Evolutionary conservation across 192 early-diverging fungal genomes (phyloP).

Genomic region (Phycomyces blakesleeanus): DNA sequence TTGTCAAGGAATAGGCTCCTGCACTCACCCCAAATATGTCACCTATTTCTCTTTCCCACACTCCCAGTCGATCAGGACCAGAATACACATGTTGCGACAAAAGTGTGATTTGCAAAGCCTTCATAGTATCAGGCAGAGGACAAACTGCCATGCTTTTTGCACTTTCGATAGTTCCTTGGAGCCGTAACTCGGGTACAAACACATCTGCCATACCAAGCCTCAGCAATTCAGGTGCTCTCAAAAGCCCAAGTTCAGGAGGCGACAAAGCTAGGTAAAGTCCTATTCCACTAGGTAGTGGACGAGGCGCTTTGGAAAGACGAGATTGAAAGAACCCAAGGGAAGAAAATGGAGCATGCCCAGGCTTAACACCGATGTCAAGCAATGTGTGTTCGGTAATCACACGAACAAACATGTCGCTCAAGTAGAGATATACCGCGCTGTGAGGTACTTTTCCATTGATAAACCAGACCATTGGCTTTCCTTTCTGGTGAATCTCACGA

Average conservation of each 20-base stretch:
- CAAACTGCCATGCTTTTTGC: conserved; percentile 41
- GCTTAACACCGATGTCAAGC: conserved; percentile 5
- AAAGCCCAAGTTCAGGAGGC: conserved; percentile 28
- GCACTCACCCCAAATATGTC: conserved; percentile 39
- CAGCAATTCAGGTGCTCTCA: conserved; percentile 46
- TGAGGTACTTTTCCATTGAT: conserved; percentile 39
- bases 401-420: conserved; percentile 30
- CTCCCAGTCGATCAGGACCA: conserved; percentile 45
- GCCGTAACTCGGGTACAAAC: conserved; percentile 42
- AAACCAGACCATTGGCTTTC: conserved; percentile 30
- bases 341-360: conserved; percentile 27
- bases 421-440: conserved; percentile 32
- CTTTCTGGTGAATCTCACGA: not conserved
- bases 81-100: conserved; percentile 42
- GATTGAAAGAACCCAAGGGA: conserved; percentile 8
- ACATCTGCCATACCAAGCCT: conserved; percentile 43
- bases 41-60: conserved; percentile 44
- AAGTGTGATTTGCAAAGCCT: conserved; percentile 40
- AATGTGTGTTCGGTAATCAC: conserved; percentile 45
- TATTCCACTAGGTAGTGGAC: conserved; percentile 29
- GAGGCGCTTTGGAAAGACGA: conserved; percentile 8
- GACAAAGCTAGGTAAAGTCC: conserved; percentile 41
- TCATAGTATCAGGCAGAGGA: conserved; percentile 39
- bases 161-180: conserved; percentile 36
- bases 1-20: not conserved